Base-by-base conservation (phyloP, 306 rosid genomes). In the Malus asiatica region DNA sequence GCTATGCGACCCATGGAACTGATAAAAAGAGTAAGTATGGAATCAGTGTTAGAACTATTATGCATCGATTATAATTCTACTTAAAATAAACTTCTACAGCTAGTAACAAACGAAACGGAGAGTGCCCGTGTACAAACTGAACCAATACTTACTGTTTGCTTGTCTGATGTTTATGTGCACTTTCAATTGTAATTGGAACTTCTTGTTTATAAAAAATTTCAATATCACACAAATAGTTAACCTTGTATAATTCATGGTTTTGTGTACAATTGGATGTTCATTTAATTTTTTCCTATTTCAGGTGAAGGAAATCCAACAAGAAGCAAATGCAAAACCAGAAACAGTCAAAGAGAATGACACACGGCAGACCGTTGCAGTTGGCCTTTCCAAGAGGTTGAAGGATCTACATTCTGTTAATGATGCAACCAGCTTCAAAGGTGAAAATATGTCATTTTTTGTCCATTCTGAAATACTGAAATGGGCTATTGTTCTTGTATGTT, bases 221-320 rank as follows among this genome's bases (percentile, higher is more conserved):
- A 8, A 25, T 6, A 33, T 63, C 42, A 13, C 62, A 38, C 44
- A 46, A 27, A 19, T 74, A 30, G 11, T 38, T 68, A 23, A 71
- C 46, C 74, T 45, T 70, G 29, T 11, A 38, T 35, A 55, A 13
- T 66, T 63, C 27, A n/a, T 64, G 33, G 22, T 22, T 10, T 35
- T 29, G 40, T 71, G 22, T 63, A 35, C 6, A 5, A 61, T 74
- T 46, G 20, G 35, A 4, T 53, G 63, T 29, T 46, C 64, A 66
- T 77, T 79, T 70, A 76, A 60, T 67, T 59, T 71, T 81, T 66
- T 76, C 58, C 77, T 11, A 29, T 69, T 66, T 67, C 72, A 96
- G 99, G 98, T 96, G 82, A 92, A 75, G 89, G 98, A 92, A 82
- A 96, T 96, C 84, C 84, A 92, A 83, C 92, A 77, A 80, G 97